Evolutionary conservation across 75 land plant species (phyloP).

Genomic region (Azolla pinnata): DNA sequence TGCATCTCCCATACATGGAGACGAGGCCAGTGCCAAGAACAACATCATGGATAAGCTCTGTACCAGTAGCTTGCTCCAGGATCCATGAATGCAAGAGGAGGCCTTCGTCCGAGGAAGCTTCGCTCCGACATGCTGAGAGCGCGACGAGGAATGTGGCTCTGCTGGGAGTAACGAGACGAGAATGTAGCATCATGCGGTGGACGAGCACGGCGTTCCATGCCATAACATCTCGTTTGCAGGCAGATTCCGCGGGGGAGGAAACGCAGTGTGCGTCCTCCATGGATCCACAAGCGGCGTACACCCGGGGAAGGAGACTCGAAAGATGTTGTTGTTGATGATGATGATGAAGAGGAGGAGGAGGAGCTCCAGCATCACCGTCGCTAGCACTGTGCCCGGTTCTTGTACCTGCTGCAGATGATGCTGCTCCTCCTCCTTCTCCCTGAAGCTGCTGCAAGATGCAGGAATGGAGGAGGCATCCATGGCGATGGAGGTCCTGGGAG

Average conservation of each 20-base stretch:
- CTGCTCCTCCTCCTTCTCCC: too few relatives aligned
- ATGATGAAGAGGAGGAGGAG: too few relatives aligned
- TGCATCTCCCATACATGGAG: too few relatives aligned
- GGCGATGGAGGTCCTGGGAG: not conserved
- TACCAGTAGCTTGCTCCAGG: too few relatives aligned
- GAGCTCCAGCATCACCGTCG: not conserved
- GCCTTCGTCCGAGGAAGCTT: not conserved
- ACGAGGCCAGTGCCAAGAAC: too few relatives aligned
- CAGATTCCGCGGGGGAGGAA: not conserved
- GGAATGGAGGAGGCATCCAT: not conserved
- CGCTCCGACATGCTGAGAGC: not conserved
- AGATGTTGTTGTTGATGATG: too few relatives aligned
- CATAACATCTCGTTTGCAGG: not conserved
- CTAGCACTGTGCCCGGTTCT: too few relatives aligned
- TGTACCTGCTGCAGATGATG: too few relatives aligned
- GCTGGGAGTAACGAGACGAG: not conserved
- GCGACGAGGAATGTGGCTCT: not conserved
- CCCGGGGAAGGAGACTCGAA: not conserved
- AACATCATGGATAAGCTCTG: too few relatives aligned
- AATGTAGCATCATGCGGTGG: too few relatives aligned
- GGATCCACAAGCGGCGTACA: not conserved
- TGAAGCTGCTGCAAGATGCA: conserved; percentile 1
- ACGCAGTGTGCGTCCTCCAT: not conserved
- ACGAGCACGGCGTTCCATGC: not conserved
- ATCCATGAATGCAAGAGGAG: not conserved